phyloP scores from a whole-genome alignment of 1,139 yeast genomes.

The Kodamaea ohmeri region DNA sequence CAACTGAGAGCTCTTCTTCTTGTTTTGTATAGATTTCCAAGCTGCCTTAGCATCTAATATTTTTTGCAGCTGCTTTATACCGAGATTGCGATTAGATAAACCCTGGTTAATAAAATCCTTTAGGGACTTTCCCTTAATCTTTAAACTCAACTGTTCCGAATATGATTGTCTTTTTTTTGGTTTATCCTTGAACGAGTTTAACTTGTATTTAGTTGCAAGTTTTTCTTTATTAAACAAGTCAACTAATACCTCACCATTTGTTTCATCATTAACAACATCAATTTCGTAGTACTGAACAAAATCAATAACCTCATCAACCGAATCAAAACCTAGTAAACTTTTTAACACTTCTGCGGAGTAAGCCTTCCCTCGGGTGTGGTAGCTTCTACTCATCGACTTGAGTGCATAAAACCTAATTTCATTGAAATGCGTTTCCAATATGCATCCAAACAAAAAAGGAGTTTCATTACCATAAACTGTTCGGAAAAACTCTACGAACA shows the following conservation, averaged over 20 bases:
- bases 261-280: conserved; percentile 39
- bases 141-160: conserved; percentile 50
- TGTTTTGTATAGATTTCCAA: conserved; percentile 1
- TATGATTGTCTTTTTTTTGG: conserved; percentile 56
- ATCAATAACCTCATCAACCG: conserved; percentile 45
- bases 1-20: not conserved
- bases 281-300: conserved; percentile 69
- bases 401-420: conserved; percentile 77
- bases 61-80: conserved; percentile 14
- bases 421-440: conserved; percentile 78
- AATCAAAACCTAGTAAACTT: conserved; percentile 64
- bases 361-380: conserved; percentile 71
- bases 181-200: conserved; percentile 43
- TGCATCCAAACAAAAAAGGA: conserved; percentile 70
- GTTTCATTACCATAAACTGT: conserved; percentile 47
- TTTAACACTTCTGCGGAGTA: conserved; percentile 49
- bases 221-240: conserved; percentile 57
- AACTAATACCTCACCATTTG: conserved; percentile 37
- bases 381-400: conserved; percentile 62
- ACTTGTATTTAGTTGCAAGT: conserved; percentile 41
- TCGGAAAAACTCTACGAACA: conserved; percentile 66
- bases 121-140: conserved; percentile 35
- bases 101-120: conserved; percentile 41
- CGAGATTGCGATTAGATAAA: conserved; percentile 27
- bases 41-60: conserved; percentile 5